phyloP scores from a whole-genome alignment of 1,284 basidiomycete species.

The Macrocybe sp. region DNA sequence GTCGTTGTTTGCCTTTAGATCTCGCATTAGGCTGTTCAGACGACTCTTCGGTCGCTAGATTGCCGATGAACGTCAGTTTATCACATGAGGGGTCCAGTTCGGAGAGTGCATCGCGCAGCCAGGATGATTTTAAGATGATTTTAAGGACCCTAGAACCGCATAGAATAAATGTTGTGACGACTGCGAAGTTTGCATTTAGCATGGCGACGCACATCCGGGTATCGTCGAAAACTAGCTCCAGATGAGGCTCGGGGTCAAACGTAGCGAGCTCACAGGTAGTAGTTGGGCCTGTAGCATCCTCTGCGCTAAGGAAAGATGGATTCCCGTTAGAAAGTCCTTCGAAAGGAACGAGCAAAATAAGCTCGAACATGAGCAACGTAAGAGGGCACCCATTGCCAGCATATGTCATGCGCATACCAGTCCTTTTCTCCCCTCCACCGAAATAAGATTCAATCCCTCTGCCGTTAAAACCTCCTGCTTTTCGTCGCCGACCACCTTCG shows the following conservation, averaged over 20 bases:
- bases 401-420: constrained; percentile 85
- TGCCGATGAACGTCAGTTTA: constrained; percentile 78
- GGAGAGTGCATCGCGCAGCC: constrained; percentile 88
- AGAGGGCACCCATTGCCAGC: constrained; percentile 77
- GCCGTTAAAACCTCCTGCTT: constrained; percentile 11
- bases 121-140: constrained; percentile 89
- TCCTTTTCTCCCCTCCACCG: constrained; percentile 54
- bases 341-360: constrained; percentile 1
- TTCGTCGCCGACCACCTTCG: constrained; percentile 26
- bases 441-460: constrained; percentile 51
- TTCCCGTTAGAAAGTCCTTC: constrained; percentile 7
- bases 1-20: constrained; percentile 24
- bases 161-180: constrained; percentile 1
- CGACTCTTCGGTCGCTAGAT: constrained; percentile 41
- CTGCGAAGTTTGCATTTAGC: not conserved
- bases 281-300: constrained; percentile 79
- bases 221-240: constrained; percentile 77
- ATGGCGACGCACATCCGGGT: constrained; percentile 52
- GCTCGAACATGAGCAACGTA: constrained; percentile 71
- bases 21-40: constrained; percentile 8
- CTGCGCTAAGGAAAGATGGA: constrained; percentile 51
- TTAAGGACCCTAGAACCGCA: constrained; percentile 54
- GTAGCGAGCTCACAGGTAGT: constrained; percentile 88
- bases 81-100: constrained; percentile 85
- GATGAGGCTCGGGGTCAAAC: constrained; percentile 76